These are phyloP conservation scores for Clathrospora elynae DNA, from an alignment of 2,329 filamentous ascomycete genomes.

Conservation along the genomic window DNA sequence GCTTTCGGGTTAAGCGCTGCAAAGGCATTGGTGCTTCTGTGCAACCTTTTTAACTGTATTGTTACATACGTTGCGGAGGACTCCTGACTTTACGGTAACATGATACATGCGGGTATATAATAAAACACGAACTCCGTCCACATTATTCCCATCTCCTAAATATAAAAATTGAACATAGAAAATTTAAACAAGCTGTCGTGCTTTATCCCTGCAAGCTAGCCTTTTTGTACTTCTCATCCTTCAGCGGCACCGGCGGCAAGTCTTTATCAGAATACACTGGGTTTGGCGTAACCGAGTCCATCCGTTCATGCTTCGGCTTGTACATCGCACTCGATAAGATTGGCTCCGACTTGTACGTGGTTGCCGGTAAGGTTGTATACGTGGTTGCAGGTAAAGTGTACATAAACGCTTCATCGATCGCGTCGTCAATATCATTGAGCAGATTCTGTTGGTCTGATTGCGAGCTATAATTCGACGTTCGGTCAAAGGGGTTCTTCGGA, in stretches of 20 bases:
- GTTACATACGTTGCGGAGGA: too few species aligned
- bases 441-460: conserved; percentile 21
- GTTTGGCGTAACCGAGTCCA: conserved; percentile 29
- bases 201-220: not conserved
- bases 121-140: not conserved
- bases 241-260: conserved; percentile 21
- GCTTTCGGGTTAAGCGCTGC: too few species aligned
- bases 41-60: too few species aligned
- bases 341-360: conserved; percentile 17
- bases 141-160: not conserved
- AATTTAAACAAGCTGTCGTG: not conserved
- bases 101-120: not conserved
- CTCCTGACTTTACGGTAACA: not conserved
- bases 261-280: conserved; percentile 13
- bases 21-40: too few species aligned
- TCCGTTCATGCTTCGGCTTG: conserved; percentile 18
- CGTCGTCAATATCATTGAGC: conserved; percentile 32
- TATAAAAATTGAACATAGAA: not conserved
- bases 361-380: conserved; percentile 19
- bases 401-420: conserved; percentile 32
- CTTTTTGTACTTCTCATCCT: conserved; percentile 19
- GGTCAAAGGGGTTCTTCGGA: conserved; percentile 22
- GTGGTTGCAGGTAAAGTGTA: conserved; percentile 23
- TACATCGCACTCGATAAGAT: conserved; percentile 15
- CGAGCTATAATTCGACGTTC: conserved; percentile 11